Base-by-base conservation (phyloP, 495 filamentous ascomycete genomes). In the Lepidopterella palustris region DNA sequence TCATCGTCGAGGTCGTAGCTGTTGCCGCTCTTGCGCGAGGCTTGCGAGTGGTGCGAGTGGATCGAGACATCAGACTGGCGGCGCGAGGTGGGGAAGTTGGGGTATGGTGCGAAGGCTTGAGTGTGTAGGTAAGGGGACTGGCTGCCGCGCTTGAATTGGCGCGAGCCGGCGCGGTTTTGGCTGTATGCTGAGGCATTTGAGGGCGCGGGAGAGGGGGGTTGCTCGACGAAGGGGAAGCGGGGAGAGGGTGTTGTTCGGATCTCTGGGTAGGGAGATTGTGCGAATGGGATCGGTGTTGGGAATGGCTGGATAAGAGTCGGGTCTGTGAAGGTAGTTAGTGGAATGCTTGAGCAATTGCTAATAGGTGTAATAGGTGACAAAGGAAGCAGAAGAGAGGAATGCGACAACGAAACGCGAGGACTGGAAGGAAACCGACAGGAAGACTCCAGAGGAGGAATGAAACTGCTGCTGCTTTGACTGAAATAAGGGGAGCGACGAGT, bases 371-470 rank as follows among this genome's bases (percentile, higher is more conserved):
- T n/a, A n/a, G n/a, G n/a, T n/a, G n/a, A 50, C 1, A 55, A 59
- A 60, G 25, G 42, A 53, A 23, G 56, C 61, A 18, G 35, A 42
- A 42, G 13, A 42, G 18, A 40, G 57, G 66, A 61, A 54, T 23
- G 55, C 28, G 65, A 24, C 51, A 65, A 54, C 57, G 56, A 68
- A 68, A 62, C 45, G 48, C 55, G 28, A 56, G 62, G 57, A 61
- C 42, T 40, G 68, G 68, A 73, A 79, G 78, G 76, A 82, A 80
- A 85, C 80, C 77, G 76, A 83, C 82, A 84, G 77, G 78, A 80
- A 72, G 73, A 78, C 51, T 80, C 74, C 68, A 84, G 77, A 66
- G 84, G 81, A 75, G 79, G 72, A 66, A 83, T 73, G 63, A 84
- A 84, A 74, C 76, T 77, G 62, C 79, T 79, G 71, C 80, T 85